Conservation (phyloP, 768 basidiomycete genomes). For the Lactarius vividus region DNA sequence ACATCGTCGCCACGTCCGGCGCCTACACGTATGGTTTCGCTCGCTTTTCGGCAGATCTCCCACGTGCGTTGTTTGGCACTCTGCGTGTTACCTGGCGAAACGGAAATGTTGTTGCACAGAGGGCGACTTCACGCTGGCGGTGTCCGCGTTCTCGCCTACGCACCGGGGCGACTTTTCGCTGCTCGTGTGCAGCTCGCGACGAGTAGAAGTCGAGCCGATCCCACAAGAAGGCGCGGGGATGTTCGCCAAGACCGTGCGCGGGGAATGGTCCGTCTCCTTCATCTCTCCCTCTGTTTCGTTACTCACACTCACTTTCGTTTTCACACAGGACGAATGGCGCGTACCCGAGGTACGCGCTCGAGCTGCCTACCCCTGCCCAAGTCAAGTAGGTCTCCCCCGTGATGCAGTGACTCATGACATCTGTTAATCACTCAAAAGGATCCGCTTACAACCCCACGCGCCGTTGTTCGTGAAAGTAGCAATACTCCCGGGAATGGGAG, state of each 20-base stretch:
- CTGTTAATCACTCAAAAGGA: constrained; percentile 39
- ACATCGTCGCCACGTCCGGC: constrained; percentile 71
- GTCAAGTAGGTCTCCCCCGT: constrained; percentile 47
- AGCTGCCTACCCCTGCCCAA: constrained; percentile 49
- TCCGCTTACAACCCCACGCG: constrained; percentile 60
- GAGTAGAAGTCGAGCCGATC: constrained; percentile 62
- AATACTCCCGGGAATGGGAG: constrained; percentile 43
- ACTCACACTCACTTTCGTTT: constrained; percentile 66
- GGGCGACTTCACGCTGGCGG: constrained; percentile 79
- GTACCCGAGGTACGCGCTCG: constrained; percentile 70
- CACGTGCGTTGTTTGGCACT: constrained; percentile 43
- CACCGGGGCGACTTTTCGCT: constrained; percentile 66
- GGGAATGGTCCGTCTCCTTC: constrained; percentile 63
- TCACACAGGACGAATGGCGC: constrained; percentile 54
- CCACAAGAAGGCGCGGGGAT: constrained; percentile 90
- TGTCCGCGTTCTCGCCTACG: constrained; percentile 79
- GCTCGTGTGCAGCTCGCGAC: constrained; percentile 56
- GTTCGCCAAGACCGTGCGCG: constrained; percentile 68
- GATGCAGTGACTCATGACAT: not conserved
- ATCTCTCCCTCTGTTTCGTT: constrained; percentile 18
- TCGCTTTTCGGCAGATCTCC: constrained; percentile 47
- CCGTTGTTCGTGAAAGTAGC: constrained; percentile 58
- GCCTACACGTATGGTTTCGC: constrained; percentile 80
- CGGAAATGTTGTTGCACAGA: constrained; percentile 48
- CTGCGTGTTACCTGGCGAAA: too few species aligned